Percentiles rank a stretch among this genome's conserved stretches.
These are phyloP conservation scores for Parathielavia appendiculata DNA, from an alignment of 495 filamentous ascomycete species.

Conservation along the genomic window DNA sequence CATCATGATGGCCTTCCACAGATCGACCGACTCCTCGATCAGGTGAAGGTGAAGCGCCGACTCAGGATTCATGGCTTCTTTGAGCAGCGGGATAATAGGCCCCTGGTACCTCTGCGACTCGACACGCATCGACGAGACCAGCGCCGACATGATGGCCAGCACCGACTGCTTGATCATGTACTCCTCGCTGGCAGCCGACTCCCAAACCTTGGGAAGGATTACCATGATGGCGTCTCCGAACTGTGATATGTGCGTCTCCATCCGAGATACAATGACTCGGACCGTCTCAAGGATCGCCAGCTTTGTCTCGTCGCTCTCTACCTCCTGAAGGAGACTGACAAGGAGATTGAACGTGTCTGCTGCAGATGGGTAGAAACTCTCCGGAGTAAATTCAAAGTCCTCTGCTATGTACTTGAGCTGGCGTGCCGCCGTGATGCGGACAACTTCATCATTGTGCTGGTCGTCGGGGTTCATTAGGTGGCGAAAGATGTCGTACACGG, in stretches of 20 bases:
- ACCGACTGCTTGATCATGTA: slow-evolving; percentile 85
- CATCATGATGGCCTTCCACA: slow-evolving; percentile 73
- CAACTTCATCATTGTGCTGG: slow-evolving; percentile 79
- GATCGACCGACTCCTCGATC: slow-evolving; percentile 83
- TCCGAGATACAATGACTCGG: slow-evolving; percentile 66
- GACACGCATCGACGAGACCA: slow-evolving; percentile 73
- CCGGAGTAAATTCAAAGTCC: slow-evolving; percentile 71
- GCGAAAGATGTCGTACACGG: slow-evolving; percentile 86
- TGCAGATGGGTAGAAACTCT: slow-evolving; percentile 68
- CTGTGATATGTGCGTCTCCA: slow-evolving; percentile 67
- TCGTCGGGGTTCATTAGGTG: slow-evolving; percentile 77
- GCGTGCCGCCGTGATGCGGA: slow-evolving; percentile 82
- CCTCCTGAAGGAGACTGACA: slow-evolving; percentile 70
- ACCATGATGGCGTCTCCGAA: slow-evolving; percentile 77
- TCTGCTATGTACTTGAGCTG: slow-evolving; percentile 75
- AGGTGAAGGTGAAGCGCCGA: slow-evolving; percentile 78
- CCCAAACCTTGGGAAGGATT: slow-evolving; percentile 80
- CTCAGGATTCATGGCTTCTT: slow-evolving; percentile 68
- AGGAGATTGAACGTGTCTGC: slow-evolving; percentile 61
- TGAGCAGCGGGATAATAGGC: slow-evolving; percentile 72
- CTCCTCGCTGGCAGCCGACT: slow-evolving; percentile 70
- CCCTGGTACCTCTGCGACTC: slow-evolving; percentile 66
- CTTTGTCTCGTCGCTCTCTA: slow-evolving; percentile 80
- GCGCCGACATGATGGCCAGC: slow-evolving; percentile 70
- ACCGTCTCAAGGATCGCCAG: slow-evolving; percentile 82